These are phyloP conservation scores for Trichoderma gamsii DNA, from an alignment of 495 filamentous ascomycete species.

Conservation along the genomic window DNA sequence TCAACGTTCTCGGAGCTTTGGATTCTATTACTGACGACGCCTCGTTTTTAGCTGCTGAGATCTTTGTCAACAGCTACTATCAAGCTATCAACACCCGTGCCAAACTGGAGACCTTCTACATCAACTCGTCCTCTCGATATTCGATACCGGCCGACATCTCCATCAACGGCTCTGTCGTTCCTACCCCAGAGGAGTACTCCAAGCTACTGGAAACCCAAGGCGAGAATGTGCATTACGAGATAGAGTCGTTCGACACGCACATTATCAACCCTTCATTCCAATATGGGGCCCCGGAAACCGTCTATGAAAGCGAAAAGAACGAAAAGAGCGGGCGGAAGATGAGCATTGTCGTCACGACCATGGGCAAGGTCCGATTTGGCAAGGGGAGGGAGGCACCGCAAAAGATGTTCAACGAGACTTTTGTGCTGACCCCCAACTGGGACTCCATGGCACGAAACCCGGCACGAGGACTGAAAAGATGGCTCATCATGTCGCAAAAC, in stretches of 20 bases:
- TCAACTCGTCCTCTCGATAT: conserved; percentile 31
- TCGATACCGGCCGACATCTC: conserved; percentile 36
- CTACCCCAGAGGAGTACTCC: conserved; percentile 36
- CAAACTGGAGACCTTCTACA: conserved; percentile 32
- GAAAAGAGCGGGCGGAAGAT: conserved; percentile 47
- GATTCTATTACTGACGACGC: not conserved
- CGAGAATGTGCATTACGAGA: conserved; percentile 42
- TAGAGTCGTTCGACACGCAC: conserved; percentile 64
- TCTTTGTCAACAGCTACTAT: conserved; percentile 41
- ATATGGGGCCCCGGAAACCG: conserved; percentile 28
- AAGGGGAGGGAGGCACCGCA: conserved; percentile 49
- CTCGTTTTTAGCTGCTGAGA: conserved; percentile 31
- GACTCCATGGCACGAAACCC: conserved; percentile 37
- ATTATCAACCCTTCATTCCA: conserved; percentile 59
- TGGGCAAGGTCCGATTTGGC: conserved; percentile 57
- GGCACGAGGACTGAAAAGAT: conserved; percentile 39
- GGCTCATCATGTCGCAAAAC: conserved; percentile 68
- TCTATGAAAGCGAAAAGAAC: conserved; percentile 18
- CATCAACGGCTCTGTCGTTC: conserved; percentile 36
- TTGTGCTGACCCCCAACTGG: conserved; percentile 67
- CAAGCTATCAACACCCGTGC: conserved; percentile 29
- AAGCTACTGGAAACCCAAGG: conserved; percentile 29
- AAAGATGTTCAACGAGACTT: conserved; percentile 63
- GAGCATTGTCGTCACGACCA: conserved; percentile 59
- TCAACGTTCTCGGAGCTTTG: not conserved